A percentile compares a stretch with the other conserved stretches of the same genome.
Conservation (phyloP, 371 early-diverging fungal species). For the Mucor racemosus region DNA sequence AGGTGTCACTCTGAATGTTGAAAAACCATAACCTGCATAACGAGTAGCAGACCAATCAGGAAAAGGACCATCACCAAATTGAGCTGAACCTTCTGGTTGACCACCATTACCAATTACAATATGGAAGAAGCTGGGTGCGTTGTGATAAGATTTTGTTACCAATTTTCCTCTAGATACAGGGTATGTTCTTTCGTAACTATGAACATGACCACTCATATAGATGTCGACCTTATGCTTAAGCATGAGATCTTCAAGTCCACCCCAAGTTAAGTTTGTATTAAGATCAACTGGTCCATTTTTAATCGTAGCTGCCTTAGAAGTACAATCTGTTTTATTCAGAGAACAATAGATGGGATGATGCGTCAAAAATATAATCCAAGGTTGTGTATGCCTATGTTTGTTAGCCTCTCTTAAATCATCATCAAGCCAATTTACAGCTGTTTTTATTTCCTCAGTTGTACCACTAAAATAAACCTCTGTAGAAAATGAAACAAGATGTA, state of each 20-base stretch:
- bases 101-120: constrained; percentile 44
- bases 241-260: constrained; percentile 36
- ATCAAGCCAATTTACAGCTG: constrained; percentile 48
- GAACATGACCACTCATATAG: constrained; percentile 42
- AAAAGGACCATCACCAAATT: constrained; percentile 28
- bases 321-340: constrained; percentile 34
- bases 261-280: constrained; percentile 22
- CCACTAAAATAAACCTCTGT: constrained; percentile 50
- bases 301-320: constrained; percentile 28
- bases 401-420: constrained; percentile 42
- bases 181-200: constrained; percentile 39
- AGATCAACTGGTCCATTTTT: constrained; percentile 29
- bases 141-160: constrained; percentile 35
- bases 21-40: constrained; percentile 43
- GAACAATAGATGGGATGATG: constrained; percentile 37
- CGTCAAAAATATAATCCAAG: constrained; percentile 49
- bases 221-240: constrained; percentile 36
- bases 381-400: constrained; percentile 36
- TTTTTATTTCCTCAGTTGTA: constrained; percentile 29
- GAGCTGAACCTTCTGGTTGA: constrained; percentile 34
- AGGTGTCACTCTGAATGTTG: constrained; percentile 39
- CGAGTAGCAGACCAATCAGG: constrained; percentile 46
- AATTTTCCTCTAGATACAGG: constrained; percentile 35
- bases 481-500: constrained; percentile 50
- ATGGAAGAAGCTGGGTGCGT: constrained; percentile 45